These are phyloP conservation scores for Terana coerulea DNA, from an alignment of 768 basidiomycete species.

Conservation along the genomic window DNA sequence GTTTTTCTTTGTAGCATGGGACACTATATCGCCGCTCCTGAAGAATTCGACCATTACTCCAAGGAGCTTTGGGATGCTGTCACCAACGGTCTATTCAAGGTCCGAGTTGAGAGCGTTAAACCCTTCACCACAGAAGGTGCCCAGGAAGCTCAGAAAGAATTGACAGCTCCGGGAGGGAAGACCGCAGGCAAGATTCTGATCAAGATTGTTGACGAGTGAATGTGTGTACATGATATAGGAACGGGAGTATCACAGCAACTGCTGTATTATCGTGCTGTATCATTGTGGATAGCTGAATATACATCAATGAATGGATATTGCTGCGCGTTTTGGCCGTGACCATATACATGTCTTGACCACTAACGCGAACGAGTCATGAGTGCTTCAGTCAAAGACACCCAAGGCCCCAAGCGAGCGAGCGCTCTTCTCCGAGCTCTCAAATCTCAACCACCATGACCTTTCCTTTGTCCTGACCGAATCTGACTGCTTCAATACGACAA, in stretches of 20 bases:
- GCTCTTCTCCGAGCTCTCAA: conserved; percentile 46
- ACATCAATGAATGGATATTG: no score
- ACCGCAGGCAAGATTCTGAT: conserved; percentile 86
- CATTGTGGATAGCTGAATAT: no score
- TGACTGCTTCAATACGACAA: no score
- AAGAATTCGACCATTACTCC: conserved; percentile 68
- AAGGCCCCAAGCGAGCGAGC: neutral
- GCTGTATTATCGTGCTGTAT: no score
- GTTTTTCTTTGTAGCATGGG: conserved; percentile 43
- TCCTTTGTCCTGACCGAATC: no score
- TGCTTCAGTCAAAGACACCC: neutral
- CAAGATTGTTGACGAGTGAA: conserved; percentile 43
- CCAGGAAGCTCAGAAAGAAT: conserved; percentile 70
- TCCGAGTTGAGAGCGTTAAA: conserved; percentile 73
- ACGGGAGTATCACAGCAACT: no score
- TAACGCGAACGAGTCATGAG: no score
- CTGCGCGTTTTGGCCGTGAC: no score
- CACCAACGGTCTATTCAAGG: conserved; percentile 54
- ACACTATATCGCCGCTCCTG: conserved; percentile 71
- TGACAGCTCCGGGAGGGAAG: conserved; percentile 57
- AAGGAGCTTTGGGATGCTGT: conserved; percentile 61
- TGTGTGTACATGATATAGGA: no score
- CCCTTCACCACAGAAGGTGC: conserved; percentile 81
- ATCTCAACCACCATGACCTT: no score
- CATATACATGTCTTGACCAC: no score